phyloP scores from a whole-genome alignment of 2,329 filamentous ascomycete genomes.

The Myriosclerotinia scirpicola region DNA sequence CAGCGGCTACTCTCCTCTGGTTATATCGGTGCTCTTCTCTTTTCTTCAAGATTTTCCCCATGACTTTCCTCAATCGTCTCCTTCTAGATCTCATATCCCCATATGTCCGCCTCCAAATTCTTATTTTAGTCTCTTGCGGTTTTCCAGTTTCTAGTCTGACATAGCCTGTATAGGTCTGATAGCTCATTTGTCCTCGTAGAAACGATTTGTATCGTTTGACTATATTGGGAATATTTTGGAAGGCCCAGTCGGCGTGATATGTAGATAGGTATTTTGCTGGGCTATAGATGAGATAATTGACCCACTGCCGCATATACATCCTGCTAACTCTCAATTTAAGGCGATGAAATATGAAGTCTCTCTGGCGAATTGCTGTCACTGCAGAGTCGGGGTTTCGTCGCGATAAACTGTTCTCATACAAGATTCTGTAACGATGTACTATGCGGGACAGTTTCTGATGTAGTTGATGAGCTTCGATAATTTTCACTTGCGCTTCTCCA shows the following conservation, averaged over 20 bases:
- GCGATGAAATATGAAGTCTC: slow-evolving; percentile 3
- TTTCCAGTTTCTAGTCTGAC: background rate
- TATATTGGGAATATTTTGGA: slow-evolving; percentile 7
- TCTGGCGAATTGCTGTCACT: slow-evolving; percentile 25
- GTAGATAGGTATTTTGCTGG: slow-evolving; percentile 1
- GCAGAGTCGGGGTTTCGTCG: background rate
- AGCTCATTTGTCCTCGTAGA: background rate
- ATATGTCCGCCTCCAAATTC: slow-evolving; percentile 15
- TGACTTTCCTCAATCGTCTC: background rate
- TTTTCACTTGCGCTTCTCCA: slow-evolving; percentile 27
- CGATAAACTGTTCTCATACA: slow-evolving; percentile 4
- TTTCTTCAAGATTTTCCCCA: background rate
- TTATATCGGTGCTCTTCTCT: background rate
- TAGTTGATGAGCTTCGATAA: slow-evolving; percentile 28
- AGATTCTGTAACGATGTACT: slow-evolving; percentile 10
- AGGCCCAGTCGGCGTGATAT: slow-evolving; percentile 4
- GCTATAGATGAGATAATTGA: slow-evolving; percentile 11
- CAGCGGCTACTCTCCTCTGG: background rate
- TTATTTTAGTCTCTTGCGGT: background rate
- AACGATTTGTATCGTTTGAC: slow-evolving; percentile 3
- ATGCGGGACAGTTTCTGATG: slow-evolving; percentile 14
- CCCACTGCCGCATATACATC: slow-evolving; percentile 18
- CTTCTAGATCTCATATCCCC: background rate
- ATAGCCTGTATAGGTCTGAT: slow-evolving; percentile 13
- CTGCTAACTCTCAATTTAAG: slow-evolving; percentile 12